These are phyloP conservation scores for Sphenostylis stenocarpa DNA, from an alignment of 306 rosid species.

Conservation along the genomic window DNA sequence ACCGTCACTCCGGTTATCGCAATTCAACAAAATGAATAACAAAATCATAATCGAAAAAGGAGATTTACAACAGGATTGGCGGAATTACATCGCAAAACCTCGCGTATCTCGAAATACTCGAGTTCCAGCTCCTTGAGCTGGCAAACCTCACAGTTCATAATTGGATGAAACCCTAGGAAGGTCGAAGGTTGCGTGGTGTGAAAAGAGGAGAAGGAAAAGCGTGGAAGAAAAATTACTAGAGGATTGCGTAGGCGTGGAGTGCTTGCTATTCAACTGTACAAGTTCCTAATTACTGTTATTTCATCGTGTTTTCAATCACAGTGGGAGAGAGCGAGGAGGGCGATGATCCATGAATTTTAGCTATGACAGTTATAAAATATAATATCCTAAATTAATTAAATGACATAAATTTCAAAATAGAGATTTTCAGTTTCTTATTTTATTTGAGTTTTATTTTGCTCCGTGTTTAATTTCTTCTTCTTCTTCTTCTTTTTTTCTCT, in stretches of 20 bases:
- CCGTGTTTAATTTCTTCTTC: too few relatives aligned
- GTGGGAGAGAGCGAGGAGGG: not conserved
- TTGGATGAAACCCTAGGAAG: constrained; percentile 43
- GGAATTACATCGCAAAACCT: constrained; percentile 83
- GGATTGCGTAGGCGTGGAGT: not conserved
- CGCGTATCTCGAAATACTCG: constrained; percentile 88
- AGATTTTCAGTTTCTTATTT: too few relatives aligned
- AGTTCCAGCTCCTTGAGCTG: constrained; percentile 94
- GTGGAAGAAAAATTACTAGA: not conserved
- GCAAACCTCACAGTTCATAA: constrained; percentile 94
- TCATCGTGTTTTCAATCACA: too few relatives aligned
- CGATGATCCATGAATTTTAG: too few relatives aligned
- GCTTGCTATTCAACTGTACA: not conserved
- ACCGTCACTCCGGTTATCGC: not conserved
- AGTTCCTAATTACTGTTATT: not conserved
- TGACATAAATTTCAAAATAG: too few relatives aligned
- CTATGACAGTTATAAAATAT: too few relatives aligned
- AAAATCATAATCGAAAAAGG: not conserved
- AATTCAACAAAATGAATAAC: not conserved
- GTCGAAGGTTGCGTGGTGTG: not conserved
- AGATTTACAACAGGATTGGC: not conserved
- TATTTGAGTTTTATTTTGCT: too few relatives aligned
- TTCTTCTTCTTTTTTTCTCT: too few relatives aligned
- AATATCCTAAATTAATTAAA: too few relatives aligned
- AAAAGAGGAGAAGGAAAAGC: not conserved